Evolutionary conservation across 2,329 filamentous ascomycete species (phyloP), one percentile per base, ranked within the genome.

Genomic region (Fusarium coffeatum): DNA sequence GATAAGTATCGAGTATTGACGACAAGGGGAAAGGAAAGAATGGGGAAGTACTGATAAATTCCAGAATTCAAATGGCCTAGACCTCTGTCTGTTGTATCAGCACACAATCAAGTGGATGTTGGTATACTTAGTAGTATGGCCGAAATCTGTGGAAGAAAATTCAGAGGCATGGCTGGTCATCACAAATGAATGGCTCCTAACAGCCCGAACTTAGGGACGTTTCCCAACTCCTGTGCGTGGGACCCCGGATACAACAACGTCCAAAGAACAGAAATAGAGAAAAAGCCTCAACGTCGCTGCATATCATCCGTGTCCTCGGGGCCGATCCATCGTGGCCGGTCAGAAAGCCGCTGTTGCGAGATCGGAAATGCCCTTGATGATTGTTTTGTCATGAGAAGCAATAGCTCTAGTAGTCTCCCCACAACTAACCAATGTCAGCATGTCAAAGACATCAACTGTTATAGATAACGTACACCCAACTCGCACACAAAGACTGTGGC

Each of bases 211-310:
- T 32, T 45, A 18, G 22, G 40, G 49, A 60, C 20, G 13, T 50
- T 58, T 37, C 43, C 27, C 22, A 20, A 32, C 20, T 23, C 20
- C 37, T 27, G 43, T 61, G 27, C 55, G 18, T 37, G 34, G 34
- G 10, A 37, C 34, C 34, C 62, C 49, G 62, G 30, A 60, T 59
- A 18, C 28, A 34, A 65, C 25, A 51, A 45, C 37, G 23, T 48
- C 41, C 42, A n/a, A 54, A 28, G n/a, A 49, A 60, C 30, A 18
- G 28, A 10, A 23, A 55, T 42, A 16, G 23, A 66, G 49, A 41
- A 60, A 59, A 67, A 45, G 46, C 53, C 57, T 68, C 63, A 71
- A 71, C 67, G 58, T 68, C 41, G 64, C 50, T 68, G 63, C 67
- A 71, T 70, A 57, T 22, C n/a, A 27, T 46, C 37, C 50, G 63